Evolutionary conservation across 805 yeast genomes (phyloP).

Genomic region (Scheffersomyces ergatensis): DNA sequence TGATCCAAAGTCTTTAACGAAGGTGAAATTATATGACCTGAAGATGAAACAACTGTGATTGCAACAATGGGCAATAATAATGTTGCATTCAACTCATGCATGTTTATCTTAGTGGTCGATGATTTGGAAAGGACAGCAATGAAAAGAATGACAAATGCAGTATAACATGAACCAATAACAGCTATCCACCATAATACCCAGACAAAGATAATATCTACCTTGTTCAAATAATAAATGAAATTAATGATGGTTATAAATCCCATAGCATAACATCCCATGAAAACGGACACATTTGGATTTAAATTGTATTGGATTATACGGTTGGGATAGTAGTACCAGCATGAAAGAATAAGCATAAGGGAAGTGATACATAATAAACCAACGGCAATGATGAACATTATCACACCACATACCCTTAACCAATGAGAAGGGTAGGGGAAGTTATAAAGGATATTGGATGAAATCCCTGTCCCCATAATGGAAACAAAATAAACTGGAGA

Average conservation of each 20-base stretch:
- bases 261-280: conserved; percentile 81
- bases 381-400: conserved; percentile 62
- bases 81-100: conserved; percentile 46
- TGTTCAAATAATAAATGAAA: conserved; percentile 47
- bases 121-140: conserved; percentile 42
- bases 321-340: conserved; percentile 33
- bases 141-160: conserved; percentile 60
- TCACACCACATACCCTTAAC: conserved; percentile 54
- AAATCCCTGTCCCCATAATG: conserved; percentile 86
- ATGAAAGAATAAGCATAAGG: conserved; percentile 38
- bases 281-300: conserved; percentile 50
- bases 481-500: conserved; percentile 63
- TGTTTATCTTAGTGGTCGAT: conserved; percentile 23
- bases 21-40: conserved; percentile 57
- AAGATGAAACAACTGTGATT: conserved; percentile 69
- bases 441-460: conserved; percentile 55
- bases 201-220: conserved; percentile 33
- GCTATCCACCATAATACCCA: conserved; percentile 78
- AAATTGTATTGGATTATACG: conserved; percentile 14
- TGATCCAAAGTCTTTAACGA: conserved; percentile 41
- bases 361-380: conserved; percentile 44
- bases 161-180: conserved; percentile 48
- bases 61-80: conserved; percentile 77
- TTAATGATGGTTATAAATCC: conserved; percentile 67
- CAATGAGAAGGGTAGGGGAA: conserved; percentile 67